Percentiles rank a stretch among this genome's conserved stretches.
Conservation (phyloP, 805 yeast genomes). For the Ogataea zsoltii region DNA sequence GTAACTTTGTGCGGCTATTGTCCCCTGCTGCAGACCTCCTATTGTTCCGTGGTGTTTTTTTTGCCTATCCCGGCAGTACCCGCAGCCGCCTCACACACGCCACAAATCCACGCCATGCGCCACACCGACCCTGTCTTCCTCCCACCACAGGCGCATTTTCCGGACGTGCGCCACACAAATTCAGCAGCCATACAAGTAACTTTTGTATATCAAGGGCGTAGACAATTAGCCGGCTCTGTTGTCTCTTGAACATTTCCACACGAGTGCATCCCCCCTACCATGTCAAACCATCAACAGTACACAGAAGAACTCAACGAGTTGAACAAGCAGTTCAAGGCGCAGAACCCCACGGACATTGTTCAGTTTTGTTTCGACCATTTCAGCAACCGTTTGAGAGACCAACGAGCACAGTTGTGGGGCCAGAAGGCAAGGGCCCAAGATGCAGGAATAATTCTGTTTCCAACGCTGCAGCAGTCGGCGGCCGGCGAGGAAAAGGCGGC, state of each 20-base stretch:
- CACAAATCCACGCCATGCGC: too few species aligned
- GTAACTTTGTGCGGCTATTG: too few species aligned
- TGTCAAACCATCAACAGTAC: slow-evolving; percentile 27
- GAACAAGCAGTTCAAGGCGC: slow-evolving; percentile 53
- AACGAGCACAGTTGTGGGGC: slow-evolving; percentile 53
- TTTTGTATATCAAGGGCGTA: slow-evolving; percentile 1
- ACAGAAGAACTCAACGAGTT: slow-evolving; percentile 57
- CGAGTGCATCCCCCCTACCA: neutral
- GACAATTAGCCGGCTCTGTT: neutral
- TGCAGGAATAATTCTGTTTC: slow-evolving; percentile 45
- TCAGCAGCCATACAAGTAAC: slow-evolving; percentile 6
- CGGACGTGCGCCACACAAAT: neutral
- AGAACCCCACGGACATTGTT: slow-evolving; percentile 66
- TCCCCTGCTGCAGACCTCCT: too few species aligned
- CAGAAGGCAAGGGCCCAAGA: slow-evolving; percentile 49
- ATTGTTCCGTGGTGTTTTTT: too few species aligned
- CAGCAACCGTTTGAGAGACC: slow-evolving; percentile 58
- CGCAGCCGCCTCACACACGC: too few species aligned
- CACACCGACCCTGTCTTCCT: too few species aligned
- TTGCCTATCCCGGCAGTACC: too few species aligned
- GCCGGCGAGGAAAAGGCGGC: slow-evolving; percentile 30
- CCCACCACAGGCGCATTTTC: neutral
- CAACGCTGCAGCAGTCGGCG: slow-evolving; percentile 14
- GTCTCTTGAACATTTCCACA: too few species aligned
- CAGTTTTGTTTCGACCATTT: slow-evolving; percentile 80